Evolutionary conservation across 345 rosid genomes (phyloP).

Genomic region (Acer yangbiense): DNA sequence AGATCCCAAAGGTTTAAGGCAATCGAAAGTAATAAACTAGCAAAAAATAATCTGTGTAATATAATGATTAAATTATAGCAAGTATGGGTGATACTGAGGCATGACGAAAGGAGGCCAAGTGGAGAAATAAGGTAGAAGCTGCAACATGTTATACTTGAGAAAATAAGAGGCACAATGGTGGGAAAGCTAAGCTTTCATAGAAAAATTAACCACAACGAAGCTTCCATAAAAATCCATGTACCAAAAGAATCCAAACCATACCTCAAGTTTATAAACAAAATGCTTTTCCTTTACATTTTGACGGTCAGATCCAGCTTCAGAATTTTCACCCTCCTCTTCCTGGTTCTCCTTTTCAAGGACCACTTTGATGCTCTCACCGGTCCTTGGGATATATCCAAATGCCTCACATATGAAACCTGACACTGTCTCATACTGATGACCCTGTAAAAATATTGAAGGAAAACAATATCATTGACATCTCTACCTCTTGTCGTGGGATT

Average conservation of each 20-base stretch:
- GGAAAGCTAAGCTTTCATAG: not conserved
- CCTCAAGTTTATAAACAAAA: slow-evolving; percentile 88
- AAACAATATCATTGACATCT: not conserved
- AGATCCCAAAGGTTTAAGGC: not conserved
- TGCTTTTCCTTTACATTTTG: slow-evolving; percentile 69
- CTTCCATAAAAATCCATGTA: slow-evolving; percentile 1
- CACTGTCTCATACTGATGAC: slow-evolving; percentile 95
- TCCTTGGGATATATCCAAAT: slow-evolving; percentile 97
- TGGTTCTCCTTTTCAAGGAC: slow-evolving; percentile 75
- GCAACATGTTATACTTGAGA: not conserved
- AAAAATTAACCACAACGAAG: not conserved
- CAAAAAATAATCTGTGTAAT: not conserved
- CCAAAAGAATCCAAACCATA: slow-evolving; percentile 26
- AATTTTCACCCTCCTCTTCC: slow-evolving; percentile 66
- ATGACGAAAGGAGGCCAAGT: not conserved
- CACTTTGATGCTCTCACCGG: slow-evolving; percentile 85
- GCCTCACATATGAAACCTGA: slow-evolving; percentile 96
- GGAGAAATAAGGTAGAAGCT: not conserved
- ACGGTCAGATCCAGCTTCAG: slow-evolving; percentile 64
- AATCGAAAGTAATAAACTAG: no score
- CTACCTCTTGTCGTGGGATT: not conserved
- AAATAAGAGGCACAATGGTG: not conserved
- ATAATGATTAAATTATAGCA: not conserved
- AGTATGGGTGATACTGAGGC: not conserved
- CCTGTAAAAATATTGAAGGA: slow-evolving; percentile 47